A percentile compares a stretch with the other conserved stretches of the same genome.
Evolutionary conservation across 1,284 basidiomycete genomes (phyloP).

Genomic region (Trichosporon coremiiforme): DNA sequence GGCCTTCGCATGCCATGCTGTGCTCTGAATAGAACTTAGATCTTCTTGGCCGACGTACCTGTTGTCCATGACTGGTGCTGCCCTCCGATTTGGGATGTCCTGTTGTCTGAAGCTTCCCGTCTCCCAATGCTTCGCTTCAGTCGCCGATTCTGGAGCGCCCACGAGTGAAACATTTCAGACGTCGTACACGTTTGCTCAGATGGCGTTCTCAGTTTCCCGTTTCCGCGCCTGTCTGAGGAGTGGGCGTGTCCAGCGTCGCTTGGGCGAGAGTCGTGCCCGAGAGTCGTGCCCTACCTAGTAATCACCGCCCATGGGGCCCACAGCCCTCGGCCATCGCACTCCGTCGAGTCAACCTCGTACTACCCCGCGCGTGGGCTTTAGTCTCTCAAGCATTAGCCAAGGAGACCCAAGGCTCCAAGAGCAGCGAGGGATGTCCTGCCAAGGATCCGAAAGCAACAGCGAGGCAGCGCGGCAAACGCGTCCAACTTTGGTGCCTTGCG

Average conservation of each 20-base stretch:
- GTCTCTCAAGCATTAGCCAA: neutral
- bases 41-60: neutral
- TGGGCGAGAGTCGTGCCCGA: no score
- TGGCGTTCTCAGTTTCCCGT: neutral
- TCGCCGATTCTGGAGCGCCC: neutral
- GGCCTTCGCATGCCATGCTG: neutral
- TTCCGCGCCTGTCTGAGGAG: neutral
- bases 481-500: no score
- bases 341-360: neutral
- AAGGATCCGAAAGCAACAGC: neutral
- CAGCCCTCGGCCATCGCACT: neutral
- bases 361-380: neutral
- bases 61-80: neutral
- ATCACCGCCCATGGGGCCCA: no score
- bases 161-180: slow-evolving; percentile 3
- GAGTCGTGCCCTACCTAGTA: no score
- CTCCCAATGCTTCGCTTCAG: neutral
- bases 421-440: neutral
- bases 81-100: no score
- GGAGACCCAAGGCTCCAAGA: neutral
- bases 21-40: neutral
- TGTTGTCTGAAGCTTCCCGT: neutral
- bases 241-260: neutral
- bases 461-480: neutral
- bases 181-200: neutral